Conservation (phyloP, 1,139 yeast species). For the Hansenula sp. region DNA sequence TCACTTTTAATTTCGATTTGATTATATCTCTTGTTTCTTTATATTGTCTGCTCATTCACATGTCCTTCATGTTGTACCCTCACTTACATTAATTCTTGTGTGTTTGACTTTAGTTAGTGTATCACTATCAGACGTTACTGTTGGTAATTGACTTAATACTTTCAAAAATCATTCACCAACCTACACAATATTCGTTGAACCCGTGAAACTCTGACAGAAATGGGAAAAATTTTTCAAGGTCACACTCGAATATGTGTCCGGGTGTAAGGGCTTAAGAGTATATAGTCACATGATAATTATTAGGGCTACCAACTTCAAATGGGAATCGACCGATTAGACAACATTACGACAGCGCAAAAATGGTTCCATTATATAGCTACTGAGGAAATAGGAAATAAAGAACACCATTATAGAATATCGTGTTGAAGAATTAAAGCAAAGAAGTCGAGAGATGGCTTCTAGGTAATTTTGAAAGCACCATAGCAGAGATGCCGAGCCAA, state of each 20-base stretch:
- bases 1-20: background rate
- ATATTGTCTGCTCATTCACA: background rate
- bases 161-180: background rate
- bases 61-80: background rate
- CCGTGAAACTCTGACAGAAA: background rate
- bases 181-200: background rate
- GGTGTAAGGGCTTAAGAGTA: background rate
- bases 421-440: too few species aligned
- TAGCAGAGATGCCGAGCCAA: too few species aligned
- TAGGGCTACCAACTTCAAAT: too few species aligned
- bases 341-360: too few species aligned
- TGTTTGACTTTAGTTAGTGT: background rate
- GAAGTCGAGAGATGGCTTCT: too few species aligned
- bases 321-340: too few species aligned
- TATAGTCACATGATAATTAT: background rate
- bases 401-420: too few species aligned
- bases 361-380: too few species aligned
- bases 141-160: background rate
- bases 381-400: too few species aligned
- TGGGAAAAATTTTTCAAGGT: conserved; percentile 1
- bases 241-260: background rate
- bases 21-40: background rate
- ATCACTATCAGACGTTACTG: background rate
- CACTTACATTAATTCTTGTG: conserved; percentile 3
- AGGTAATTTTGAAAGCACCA: too few species aligned